These are phyloP conservation scores for Usnea hakonensis DNA, from an alignment of 495 filamentous ascomycete species.

Conservation along the genomic window DNA sequence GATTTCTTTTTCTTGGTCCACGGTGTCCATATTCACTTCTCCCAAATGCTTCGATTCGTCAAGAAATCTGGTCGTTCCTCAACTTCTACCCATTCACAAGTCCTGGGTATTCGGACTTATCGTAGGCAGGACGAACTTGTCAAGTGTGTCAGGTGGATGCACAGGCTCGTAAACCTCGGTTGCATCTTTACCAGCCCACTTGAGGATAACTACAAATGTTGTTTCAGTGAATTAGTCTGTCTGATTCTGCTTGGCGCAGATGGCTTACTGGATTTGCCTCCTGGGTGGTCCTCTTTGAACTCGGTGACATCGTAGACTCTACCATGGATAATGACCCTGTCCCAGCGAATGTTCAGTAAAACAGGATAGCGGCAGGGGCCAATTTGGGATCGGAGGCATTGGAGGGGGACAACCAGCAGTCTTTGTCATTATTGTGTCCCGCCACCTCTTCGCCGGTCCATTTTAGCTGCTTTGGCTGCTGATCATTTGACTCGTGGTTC, in stretches of 20 bases:
- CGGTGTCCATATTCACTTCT: constrained; percentile 80
- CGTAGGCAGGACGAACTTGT: constrained; percentile 52
- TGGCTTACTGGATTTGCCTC: constrained; percentile 55
- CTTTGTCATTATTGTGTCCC: constrained; percentile 75
- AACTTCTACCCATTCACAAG: not conserved
- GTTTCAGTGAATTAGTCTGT: not conserved
- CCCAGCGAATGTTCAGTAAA: not conserved
- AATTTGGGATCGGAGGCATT: no score
- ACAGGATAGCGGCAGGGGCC: not conserved
- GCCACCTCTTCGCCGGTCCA: constrained; percentile 70
- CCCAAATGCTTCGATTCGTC: constrained; percentile 84
- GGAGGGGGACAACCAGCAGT: constrained; percentile 43
- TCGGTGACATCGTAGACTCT: constrained; percentile 90
- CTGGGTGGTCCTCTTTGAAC: constrained; percentile 86
- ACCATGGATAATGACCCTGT: constrained; percentile 68
- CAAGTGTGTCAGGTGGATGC: constrained; percentile 74
- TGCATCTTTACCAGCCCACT: constrained; percentile 77
- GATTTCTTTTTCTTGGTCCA: constrained; percentile 60
- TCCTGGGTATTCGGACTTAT: not conserved
- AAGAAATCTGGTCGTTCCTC: constrained; percentile 4
- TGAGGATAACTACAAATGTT: constrained; percentile 49
- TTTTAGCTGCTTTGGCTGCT: constrained; percentile 28
- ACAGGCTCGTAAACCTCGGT: constrained; percentile 90
- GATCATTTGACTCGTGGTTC: constrained; percentile 27
- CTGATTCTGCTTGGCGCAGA: not conserved